Conservation (phyloP, 768 basidiomycete species). For the Pleurotus citrinopileatus region DNA sequence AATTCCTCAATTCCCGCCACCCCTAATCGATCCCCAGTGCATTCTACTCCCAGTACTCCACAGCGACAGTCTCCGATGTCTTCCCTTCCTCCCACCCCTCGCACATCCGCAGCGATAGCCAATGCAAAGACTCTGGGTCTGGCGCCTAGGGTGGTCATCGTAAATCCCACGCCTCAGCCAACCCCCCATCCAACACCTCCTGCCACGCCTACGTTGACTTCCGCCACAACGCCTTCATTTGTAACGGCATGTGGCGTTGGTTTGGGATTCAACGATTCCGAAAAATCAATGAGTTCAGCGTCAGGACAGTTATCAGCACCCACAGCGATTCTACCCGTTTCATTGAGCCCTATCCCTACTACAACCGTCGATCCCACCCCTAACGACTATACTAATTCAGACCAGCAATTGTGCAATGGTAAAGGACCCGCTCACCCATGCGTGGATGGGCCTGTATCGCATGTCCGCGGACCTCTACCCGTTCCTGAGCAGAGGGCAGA, state of each 20-base stretch:
- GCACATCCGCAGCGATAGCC: constrained; percentile 4
- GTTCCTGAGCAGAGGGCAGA: constrained; percentile 1
- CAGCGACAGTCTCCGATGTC: background rate
- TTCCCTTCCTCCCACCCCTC: background rate
- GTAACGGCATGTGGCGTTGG: background rate
- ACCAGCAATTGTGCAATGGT: background rate
- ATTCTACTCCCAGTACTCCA: background rate
- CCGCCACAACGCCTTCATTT: constrained; percentile 4
- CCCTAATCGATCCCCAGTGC: background rate
- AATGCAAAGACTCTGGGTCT: background rate
- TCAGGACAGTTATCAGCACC: background rate
- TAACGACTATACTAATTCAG: background rate
- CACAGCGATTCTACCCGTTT: background rate
- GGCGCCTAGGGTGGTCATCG: constrained; percentile 57
- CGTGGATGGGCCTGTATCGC: background rate
- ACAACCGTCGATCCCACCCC: background rate
- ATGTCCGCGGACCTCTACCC: constrained; percentile 2
- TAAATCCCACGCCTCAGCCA: constrained; percentile 75
- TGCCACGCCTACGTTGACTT: constrained; percentile 51
- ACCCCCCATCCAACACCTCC: constrained; percentile 81
- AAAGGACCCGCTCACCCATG: background rate
- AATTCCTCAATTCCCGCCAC: background rate
- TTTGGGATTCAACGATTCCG: background rate
- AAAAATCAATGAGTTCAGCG: background rate
- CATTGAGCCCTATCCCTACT: background rate